Percentiles rank a stretch among this genome's conserved stretches.
These are phyloP conservation scores for Calocera viscosa DNA, from an alignment of 768 basidiomycete genomes.

Conservation along the genomic window DNA sequence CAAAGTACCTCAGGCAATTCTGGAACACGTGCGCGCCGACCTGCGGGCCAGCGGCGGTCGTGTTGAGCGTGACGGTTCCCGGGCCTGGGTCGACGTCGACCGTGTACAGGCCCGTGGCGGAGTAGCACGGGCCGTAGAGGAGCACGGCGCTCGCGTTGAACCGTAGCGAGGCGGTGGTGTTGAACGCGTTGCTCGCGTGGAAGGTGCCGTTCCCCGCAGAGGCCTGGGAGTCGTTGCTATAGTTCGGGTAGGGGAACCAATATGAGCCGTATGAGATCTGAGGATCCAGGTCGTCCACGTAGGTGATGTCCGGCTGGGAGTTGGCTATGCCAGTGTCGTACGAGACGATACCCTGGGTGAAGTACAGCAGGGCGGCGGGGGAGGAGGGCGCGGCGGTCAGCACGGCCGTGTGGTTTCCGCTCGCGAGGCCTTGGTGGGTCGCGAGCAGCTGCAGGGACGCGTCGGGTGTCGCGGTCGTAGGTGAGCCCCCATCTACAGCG, in stretches of 20 bases:
- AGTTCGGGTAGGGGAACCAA: not conserved
- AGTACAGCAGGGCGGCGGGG: not conserved
- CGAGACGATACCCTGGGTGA: not conserved
- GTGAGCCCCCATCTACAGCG: not conserved
- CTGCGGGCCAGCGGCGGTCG: not conserved
- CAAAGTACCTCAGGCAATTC: conserved; percentile 1
- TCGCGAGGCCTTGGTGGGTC: not conserved
- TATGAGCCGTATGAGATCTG: not conserved
- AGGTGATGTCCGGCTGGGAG: conserved; percentile 5
- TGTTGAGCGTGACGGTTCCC: not conserved
- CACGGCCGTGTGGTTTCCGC: not conserved
- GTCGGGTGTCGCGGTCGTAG: not conserved
- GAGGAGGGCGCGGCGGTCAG: not conserved
- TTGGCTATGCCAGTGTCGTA: not conserved
- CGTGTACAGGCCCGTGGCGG: not conserved
- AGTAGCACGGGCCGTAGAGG: conserved; percentile 5
- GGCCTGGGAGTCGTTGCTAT: not conserved
- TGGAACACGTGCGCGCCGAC: conserved; percentile 1
- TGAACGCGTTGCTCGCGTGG: not conserved
- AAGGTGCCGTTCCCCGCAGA: not conserved
- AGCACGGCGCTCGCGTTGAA: conserved; percentile 5
- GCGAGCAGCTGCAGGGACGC: not conserved
- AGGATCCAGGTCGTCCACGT: not conserved
- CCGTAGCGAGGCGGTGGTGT: not conserved
- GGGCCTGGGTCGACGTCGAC: not conserved